Evolutionary conservation across 805 yeast genomes (phyloP).

Genomic region (Ogataea dorogensis): DNA sequence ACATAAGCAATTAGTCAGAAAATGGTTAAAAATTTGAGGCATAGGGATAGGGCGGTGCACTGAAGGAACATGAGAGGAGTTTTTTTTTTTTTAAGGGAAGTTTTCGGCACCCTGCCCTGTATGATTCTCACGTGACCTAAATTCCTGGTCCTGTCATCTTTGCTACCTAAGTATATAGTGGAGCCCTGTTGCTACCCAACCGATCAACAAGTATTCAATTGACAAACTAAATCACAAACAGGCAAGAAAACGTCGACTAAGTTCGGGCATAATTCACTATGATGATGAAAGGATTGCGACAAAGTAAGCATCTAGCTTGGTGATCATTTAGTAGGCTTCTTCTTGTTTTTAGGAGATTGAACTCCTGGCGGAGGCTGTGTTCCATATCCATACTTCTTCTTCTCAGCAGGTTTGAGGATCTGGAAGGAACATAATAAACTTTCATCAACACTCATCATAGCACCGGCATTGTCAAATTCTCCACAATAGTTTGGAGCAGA

Average conservation of each 20-base stretch:
- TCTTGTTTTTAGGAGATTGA: constrained; percentile 30
- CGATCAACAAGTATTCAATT: constrained; percentile 7
- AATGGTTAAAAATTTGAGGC: neutral
- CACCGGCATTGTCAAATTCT: constrained; percentile 98
- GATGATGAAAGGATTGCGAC: constrained; percentile 10
- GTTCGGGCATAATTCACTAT: constrained; percentile 6
- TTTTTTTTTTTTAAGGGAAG: no score
- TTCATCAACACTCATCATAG: constrained; percentile 99
- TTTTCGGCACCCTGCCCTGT: constrained; percentile 3
- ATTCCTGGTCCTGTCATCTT: constrained; percentile 6
- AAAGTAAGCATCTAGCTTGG: constrained; percentile 9
- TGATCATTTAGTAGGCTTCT: constrained; percentile 29
- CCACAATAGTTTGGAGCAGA: constrained; percentile 99
- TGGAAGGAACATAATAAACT: constrained; percentile 93
- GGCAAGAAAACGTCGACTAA: constrained; percentile 5
- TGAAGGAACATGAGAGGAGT: neutral
- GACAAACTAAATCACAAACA: constrained; percentile 17
- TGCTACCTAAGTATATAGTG: constrained; percentile 12
- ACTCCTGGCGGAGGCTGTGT: constrained; percentile 23
- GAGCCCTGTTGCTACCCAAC: constrained; percentile 6
- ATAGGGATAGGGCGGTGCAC: neutral
- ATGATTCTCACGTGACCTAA: constrained; percentile 10
- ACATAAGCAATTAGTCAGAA: constrained; percentile 4
- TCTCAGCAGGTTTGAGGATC: constrained; percentile 96
- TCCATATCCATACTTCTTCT: constrained; percentile 60